Base-by-base conservation (phyloP, 441 rosid genomes). In the Arabidopsis lyrata region DNA sequence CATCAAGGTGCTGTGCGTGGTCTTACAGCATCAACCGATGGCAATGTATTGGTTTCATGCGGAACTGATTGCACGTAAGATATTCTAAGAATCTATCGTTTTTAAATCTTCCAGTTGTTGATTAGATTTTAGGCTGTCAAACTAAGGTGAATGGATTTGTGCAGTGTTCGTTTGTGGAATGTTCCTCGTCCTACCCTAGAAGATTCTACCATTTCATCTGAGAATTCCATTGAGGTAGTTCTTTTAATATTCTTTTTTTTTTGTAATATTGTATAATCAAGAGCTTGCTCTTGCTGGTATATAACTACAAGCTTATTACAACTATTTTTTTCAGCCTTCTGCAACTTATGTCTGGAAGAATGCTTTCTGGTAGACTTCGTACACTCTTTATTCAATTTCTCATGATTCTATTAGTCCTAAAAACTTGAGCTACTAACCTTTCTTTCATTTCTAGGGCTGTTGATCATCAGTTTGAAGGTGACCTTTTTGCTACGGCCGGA, bases 1-100 rank as follows among this genome's bases (percentile, higher is more conserved):
- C 98, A 93, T 82, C 92, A 86, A 81, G 99, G 97, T 61, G 92
- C 95, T 60, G 93, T 95, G 55, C 86, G 85, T 59, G 99, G 99
- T 47, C 83, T 95, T 86, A 78, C 96, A 20, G 96, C 70, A 12
- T 93, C 99, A 22, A 90, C 98, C 6, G 95, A 95, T 82, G 99
- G 98, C 50, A 75, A 75, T 35, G 71, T 82, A 63, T 81, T 93
- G 42, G 88, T 95, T 56, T 95, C 98, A 12, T 93, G 99, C 10
- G 98, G 99, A 74, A 85, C 84, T 68, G 99, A 93, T 84, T 81
- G 90, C 95, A 90, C 88, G 96, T 92, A 95, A 85, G 91, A 32
- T 62, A 70, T 32, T 9, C 9, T 6, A 27, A n/a, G 5, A 16
- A 6, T 36, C 24, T 35, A 10, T 24, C 54, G 36, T 45, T 69